Base-by-base conservation (phyloP, 1,284 basidiomycete species). In the Ustilago xerochloae region DNA sequence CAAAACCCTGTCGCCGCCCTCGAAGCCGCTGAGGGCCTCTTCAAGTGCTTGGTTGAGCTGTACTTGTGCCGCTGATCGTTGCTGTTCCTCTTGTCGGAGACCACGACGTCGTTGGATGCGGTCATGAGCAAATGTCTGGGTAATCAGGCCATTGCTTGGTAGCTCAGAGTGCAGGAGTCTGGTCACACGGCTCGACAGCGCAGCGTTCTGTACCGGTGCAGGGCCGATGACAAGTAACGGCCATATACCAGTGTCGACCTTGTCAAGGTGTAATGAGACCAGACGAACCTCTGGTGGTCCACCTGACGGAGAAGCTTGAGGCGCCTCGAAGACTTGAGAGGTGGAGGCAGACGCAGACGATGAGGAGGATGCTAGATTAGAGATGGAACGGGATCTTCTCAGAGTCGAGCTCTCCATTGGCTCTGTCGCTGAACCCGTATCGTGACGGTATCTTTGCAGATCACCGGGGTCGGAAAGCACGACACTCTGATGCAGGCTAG, bases 221-320 rank as follows among this genome's bases (percentile, higher is more conserved):
- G 75, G 75, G 0, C 75, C 75, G 0, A 71, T 50, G 15, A 75
- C 72, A 4, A 77, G 53, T 10, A 77, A 36, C 1, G 75, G 75
- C 75, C 75, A 77, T 26, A 77, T 77, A 16, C 68, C 75, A 13
- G 75, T 47, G 12, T 70, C 63, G 22, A 77, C 29, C 68, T 77
- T 77, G 54, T 77, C 71, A 2, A 77, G 55, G 47, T 75, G 72
- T 15, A 77, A 29, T 0, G 75, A 75, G 20, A 77, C 71, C 2
- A 77, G 71, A 22, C 75, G 57, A 4, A 68, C 71, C 33, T 70
- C 63, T 1, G 68, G 73, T 10, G 63, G 68, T 12, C 59, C 64
- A 20, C 3, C 36, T 24, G 12, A 39, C 3, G 69, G 52, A 16
- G 56, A 48, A 3, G 26, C 2, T 10, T 49, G 45, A 0, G 43